A percentile compares a stretch with the other conserved stretches of the same genome.
These are phyloP conservation scores for Tetrahymena borealis DNA, from an alignment of 73 alveolate species.

Conservation along the genomic window DNA sequence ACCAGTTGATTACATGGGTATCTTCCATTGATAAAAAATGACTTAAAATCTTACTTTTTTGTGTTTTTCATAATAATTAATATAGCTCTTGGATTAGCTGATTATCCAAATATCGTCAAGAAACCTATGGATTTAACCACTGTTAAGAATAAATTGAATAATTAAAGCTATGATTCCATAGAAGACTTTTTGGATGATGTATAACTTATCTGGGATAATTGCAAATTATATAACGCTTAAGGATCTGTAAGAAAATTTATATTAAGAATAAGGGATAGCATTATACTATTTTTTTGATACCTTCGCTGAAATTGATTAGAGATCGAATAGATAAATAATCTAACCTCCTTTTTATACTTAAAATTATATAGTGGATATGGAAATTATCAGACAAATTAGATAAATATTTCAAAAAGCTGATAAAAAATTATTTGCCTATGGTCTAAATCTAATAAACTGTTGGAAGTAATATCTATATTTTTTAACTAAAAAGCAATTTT, in stretches of 20 bases:
- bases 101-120: constrained; percentile 46
- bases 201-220: constrained; percentile 56
- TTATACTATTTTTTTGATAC: too few species aligned
- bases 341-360: neutral
- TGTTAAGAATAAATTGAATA: constrained; percentile 33
- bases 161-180: constrained; percentile 8
- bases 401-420: neutral
- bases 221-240: constrained; percentile 49
- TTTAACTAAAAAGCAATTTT: neutral
- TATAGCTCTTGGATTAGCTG: constrained; percentile 42
- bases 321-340: too few species aligned
- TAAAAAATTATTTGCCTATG: neutral
- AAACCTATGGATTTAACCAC: constrained; percentile 65
- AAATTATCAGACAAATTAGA: neutral
- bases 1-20: constrained; percentile 39
- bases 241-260: constrained; percentile 11
- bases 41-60: too few species aligned
- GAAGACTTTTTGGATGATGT: constrained; percentile 49
- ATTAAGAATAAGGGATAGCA: neutral
- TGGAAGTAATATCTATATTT: neutral
- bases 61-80: neutral
- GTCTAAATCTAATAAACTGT: neutral
- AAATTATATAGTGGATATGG: neutral
- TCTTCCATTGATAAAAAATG: too few species aligned
- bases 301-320: neutral